Conservation (phyloP, 2,329 filamentous ascomycete species). For the Pyrenochaeta sp. region DNA sequence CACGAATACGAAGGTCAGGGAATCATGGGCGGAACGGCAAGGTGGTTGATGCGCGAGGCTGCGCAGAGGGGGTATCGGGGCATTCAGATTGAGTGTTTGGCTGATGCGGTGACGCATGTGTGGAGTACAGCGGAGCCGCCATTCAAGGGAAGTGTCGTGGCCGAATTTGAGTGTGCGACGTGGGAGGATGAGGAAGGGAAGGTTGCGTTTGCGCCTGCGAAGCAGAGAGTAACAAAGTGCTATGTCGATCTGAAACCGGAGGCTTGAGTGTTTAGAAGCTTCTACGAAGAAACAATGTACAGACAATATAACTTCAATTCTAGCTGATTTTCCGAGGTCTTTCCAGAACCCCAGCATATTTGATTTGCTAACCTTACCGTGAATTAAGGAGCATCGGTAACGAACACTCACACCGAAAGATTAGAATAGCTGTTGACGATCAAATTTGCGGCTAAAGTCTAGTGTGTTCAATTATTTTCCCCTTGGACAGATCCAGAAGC, state of each 20-base stretch:
- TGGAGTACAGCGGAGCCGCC: constrained; percentile 37
- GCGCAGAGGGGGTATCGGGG: constrained; percentile 38
- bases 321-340: too few relatives aligned
- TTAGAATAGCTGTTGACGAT: too few relatives aligned
- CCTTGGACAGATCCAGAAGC: too few relatives aligned
- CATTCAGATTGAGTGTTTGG: constrained; percentile 47
- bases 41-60: constrained; percentile 50
- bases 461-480: too few relatives aligned
- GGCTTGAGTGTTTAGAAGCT: constrained; percentile 1
- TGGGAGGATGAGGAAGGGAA: constrained; percentile 33
- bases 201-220: constrained; percentile 29
- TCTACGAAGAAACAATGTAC: too few relatives aligned
- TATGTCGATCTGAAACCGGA: constrained; percentile 37
- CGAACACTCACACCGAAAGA: too few relatives aligned
- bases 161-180: constrained; percentile 30
- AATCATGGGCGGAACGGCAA: constrained; percentile 44
- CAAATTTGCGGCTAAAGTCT: too few relatives aligned
- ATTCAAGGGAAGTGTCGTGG: constrained; percentile 30
- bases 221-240: constrained; percentile 31
- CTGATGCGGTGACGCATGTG: constrained; percentile 38
- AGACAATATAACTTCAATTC: too few relatives aligned
- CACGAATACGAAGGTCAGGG: constrained; percentile 43
- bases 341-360: too few relatives aligned
- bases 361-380: too few relatives aligned
- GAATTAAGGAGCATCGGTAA: too few relatives aligned